Percentiles rank a stretch among this genome's conserved stretches.
phyloP scores from a whole-genome alignment of 2,329 filamentous ascomycete species.

The Epichloe bromicola region DNA sequence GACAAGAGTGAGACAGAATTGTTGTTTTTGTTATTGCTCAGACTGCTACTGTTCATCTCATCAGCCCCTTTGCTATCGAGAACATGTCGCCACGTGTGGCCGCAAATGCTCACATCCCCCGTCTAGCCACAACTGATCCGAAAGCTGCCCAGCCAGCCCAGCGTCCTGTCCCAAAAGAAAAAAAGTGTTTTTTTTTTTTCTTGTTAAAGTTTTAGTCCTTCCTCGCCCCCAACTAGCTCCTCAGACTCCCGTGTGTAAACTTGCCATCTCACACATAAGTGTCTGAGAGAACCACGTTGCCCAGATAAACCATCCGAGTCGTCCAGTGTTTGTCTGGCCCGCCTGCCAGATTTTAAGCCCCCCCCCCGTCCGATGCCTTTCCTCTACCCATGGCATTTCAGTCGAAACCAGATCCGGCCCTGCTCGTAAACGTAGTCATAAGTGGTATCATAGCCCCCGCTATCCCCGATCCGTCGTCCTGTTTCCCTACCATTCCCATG shows the following conservation, averaged over 20 bases:
- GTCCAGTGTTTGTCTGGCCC: not conserved
- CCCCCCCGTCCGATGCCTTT: not conserved
- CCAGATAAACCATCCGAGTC: not conserved
- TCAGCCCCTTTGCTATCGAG: not conserved
- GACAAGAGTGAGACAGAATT: slow-evolving; percentile 2
- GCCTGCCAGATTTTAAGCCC: not conserved
- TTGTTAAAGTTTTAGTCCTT: slow-evolving; percentile 16
- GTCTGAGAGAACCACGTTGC: not conserved
- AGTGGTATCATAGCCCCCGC: slow-evolving; percentile 22
- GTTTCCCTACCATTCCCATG: not conserved
- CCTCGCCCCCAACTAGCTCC: not conserved
- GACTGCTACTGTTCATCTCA: slow-evolving; percentile 3
- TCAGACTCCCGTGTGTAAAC: slow-evolving; percentile 1
- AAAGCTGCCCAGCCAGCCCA: slow-evolving; percentile 6
- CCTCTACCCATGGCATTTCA: not conserved
- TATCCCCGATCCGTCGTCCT: slow-evolving; percentile 14
- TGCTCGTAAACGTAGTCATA: slow-evolving; percentile 18
- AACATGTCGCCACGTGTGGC: not conserved
- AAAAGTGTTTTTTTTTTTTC: slow-evolving; percentile 14
- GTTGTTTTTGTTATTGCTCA: not conserved
- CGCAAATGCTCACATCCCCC: not conserved
- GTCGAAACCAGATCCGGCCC: not conserved
- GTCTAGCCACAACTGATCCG: slow-evolving; percentile 3
- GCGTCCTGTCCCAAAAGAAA: slow-evolving; percentile 13
- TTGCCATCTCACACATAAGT: slow-evolving; percentile 1